Conservation (phyloP, 2,329 filamentous ascomycete genomes). For the Mycogone perniciosa region DNA sequence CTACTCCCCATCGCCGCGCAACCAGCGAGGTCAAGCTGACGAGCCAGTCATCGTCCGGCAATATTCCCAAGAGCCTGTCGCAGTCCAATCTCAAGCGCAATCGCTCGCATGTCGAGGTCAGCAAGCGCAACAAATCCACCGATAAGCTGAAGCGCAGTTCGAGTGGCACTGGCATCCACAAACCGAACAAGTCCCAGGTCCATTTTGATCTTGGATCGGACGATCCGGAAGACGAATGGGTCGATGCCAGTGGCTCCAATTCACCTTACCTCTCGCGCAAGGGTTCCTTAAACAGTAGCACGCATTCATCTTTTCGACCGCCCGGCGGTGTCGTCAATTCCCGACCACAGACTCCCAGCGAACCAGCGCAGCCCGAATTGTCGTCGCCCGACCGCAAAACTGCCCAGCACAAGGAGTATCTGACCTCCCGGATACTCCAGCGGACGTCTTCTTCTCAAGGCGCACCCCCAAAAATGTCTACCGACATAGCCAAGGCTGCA, state of each 20-base stretch:
- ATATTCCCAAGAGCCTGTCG: conserved; percentile 49
- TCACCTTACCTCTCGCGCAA: conserved; percentile 48
- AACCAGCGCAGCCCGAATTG: conserved; percentile 15
- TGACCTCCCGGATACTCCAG: conserved; percentile 62
- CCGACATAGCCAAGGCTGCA: conserved; percentile 41
- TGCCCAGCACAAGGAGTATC: conserved; percentile 53
- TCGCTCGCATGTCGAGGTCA: conserved; percentile 51
- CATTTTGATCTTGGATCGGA: conserved; percentile 57
- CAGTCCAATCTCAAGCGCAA: conserved; percentile 54
- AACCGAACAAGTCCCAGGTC: conserved; percentile 43
- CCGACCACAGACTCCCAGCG: conserved; percentile 30
- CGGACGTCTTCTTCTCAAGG: conserved; percentile 56
- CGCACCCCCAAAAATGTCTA: conserved; percentile 59
- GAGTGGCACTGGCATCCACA: conserved; percentile 43
- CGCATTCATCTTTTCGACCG: conserved; percentile 40
- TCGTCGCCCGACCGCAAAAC: conserved; percentile 25
- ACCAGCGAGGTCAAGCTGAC: conserved; percentile 47
- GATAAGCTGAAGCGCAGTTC: conserved; percentile 47
- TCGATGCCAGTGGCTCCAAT: conserved; percentile 58
- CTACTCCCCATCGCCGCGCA: conserved; percentile 38
- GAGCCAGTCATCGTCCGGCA: conserved; percentile 36
- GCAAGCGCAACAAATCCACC: conserved; percentile 44
- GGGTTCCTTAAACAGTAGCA: conserved; percentile 44
- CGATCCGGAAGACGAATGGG: conserved; percentile 53
- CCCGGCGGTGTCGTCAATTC: conserved; percentile 28